phyloP scores from a whole-genome alignment of 768 basidiomycete species.

The Agrocybe chaxingu region DNA sequence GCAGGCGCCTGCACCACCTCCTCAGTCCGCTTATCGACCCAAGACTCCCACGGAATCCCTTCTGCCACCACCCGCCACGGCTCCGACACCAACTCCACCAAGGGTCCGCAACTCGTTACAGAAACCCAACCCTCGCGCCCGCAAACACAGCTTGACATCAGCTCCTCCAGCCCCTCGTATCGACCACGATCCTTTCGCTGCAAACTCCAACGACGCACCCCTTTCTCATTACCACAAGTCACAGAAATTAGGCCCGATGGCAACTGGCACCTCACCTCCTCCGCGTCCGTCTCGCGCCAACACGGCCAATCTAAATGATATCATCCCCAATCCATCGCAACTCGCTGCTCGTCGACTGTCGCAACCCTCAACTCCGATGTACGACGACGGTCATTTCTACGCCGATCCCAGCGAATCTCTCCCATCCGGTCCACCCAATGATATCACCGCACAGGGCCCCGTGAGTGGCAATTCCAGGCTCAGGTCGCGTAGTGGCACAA shows the following conservation, averaged over 20 bases:
- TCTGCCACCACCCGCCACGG: constrained; percentile 21
- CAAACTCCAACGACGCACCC: constrained; percentile 29
- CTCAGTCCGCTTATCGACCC: constrained; percentile 39
- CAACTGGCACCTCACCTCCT: constrained; percentile 52
- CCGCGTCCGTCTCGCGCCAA: constrained; percentile 83
- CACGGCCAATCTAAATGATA: constrained; percentile 76
- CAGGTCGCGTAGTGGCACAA: constrained; percentile 47
- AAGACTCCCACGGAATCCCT: constrained; percentile 45
- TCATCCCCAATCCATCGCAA: constrained; percentile 47
- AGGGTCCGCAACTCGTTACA: constrained; percentile 57
- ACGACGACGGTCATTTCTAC: constrained; percentile 38
- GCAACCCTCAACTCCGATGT: constrained; percentile 33
- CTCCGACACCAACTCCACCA: constrained; percentile 26
- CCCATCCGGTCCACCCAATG: constrained; percentile 29
- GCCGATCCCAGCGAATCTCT: constrained; percentile 43
- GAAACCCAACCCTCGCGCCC: constrained; percentile 50
- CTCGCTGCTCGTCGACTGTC: constrained; percentile 51
- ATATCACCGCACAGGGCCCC: constrained; percentile 23
- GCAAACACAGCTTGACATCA: constrained; percentile 51
- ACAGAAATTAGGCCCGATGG: constrained; percentile 30
- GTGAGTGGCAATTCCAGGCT: constrained; percentile 19
- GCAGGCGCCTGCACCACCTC: constrained; percentile 37
- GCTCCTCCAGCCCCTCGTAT: constrained; percentile 31
- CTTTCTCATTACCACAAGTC: constrained; percentile 24
- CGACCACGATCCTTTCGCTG: constrained; percentile 61